phyloP scores from a whole-genome alignment of 2,329 filamentous ascomycete genomes.

The Botrytis deweyae region DNA sequence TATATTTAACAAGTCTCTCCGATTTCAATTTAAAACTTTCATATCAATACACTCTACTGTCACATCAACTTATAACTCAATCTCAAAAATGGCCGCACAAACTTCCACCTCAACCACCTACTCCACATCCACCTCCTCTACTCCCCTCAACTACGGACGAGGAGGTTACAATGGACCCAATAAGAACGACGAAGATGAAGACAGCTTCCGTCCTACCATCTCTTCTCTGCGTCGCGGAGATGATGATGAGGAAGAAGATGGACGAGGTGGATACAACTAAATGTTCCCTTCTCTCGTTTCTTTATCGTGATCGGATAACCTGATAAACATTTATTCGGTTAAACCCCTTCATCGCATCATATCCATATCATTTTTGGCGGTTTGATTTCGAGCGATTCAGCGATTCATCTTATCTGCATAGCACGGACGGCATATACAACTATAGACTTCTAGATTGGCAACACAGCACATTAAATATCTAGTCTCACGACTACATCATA shows the following conservation, averaged over 20 bases:
- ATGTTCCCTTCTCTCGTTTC: background rate
- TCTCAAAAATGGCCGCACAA: conserved; percentile 30
- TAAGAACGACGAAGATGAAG: conserved; percentile 22
- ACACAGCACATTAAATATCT: background rate
- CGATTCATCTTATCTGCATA: background rate
- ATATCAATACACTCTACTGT: background rate
- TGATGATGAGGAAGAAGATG: conserved; percentile 39
- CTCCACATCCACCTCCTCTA: conserved; percentile 13
- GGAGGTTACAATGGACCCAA: conserved; percentile 34
- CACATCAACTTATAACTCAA: conserved; percentile 13
- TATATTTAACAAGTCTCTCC: background rate
- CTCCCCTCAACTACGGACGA: conserved; percentile 30
- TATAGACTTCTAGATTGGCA: conserved; percentile 14
- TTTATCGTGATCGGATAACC: background rate
- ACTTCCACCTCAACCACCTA: conserved; percentile 14
- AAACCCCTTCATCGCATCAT: conserved; percentile 13
- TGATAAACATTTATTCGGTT: background rate
- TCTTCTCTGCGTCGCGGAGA: conserved; percentile 25
- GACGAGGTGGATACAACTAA: conserved; percentile 38
- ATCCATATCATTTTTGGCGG: background rate
- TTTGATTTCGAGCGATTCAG: background rate
- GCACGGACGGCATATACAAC: background rate
- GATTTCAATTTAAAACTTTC: background rate
- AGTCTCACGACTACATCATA: conserved; percentile 5
- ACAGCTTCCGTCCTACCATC: conserved; percentile 19